Conservation (phyloP, 2,329 filamentous ascomycete species). For the Nemania diffusa region DNA sequence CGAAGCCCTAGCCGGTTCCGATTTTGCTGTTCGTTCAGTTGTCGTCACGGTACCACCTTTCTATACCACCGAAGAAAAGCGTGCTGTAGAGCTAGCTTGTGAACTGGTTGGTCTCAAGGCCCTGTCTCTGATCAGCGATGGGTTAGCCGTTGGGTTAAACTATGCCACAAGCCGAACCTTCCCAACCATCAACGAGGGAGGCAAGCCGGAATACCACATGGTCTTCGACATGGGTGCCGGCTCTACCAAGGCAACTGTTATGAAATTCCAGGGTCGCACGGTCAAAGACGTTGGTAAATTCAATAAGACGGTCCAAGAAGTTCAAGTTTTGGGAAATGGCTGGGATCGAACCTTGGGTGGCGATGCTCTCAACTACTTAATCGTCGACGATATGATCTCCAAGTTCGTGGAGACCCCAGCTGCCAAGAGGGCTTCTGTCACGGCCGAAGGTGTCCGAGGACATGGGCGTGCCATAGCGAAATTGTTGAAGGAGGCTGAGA, state of each 20-base stretch:
- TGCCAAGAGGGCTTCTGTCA: constrained; percentile 72
- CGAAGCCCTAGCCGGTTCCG: constrained; percentile 81
- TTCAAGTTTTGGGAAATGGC: constrained; percentile 85
- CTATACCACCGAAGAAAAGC: constrained; percentile 90
- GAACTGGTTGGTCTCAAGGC: constrained; percentile 89
- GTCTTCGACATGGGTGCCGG: constrained; percentile 99
- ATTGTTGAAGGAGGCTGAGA: constrained; percentile 92
- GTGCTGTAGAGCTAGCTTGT: constrained; percentile 84
- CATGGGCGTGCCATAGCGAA: constrained; percentile 90
- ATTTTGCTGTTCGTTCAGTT: constrained; percentile 77
- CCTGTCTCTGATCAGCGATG: constrained; percentile 86
- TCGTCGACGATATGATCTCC: constrained; percentile 87
- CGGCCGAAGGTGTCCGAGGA: constrained; percentile 69
- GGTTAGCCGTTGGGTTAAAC: constrained; percentile 90
- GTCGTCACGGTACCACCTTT: constrained; percentile 92
- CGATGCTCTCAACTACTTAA: constrained; percentile 86
- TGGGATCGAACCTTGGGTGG: constrained; percentile 93
- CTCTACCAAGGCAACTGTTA: constrained; percentile 87
- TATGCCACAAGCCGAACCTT: constrained; percentile 94
- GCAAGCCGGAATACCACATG: constrained; percentile 89
- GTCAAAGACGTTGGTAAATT: constrained; percentile 92
- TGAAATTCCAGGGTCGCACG: constrained; percentile 87
- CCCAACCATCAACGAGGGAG: constrained; percentile 82
- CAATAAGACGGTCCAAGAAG: constrained; percentile 97
- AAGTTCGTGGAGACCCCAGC: constrained; percentile 78